Percentiles rank a stretch among this genome's conserved stretches.
phyloP scores from a whole-genome alignment of 208 protist species.

The Naegleria lovaniensis region DNA sequence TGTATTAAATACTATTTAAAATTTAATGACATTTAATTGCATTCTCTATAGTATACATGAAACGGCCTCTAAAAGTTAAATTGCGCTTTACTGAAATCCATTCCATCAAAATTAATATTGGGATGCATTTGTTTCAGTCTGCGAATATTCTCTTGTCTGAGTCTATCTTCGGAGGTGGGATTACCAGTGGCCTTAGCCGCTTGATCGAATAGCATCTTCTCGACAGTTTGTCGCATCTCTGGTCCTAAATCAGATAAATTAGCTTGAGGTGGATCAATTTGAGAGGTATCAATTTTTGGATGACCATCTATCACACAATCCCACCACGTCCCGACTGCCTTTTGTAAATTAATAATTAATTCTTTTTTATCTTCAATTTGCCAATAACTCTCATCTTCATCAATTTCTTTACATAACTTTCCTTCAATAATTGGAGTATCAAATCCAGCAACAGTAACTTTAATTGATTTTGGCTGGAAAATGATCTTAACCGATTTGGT shows the following conservation, averaged over 20 bases:
- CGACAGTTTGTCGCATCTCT: slow-evolving; percentile 81
- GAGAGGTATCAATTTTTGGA: slow-evolving; percentile 78
- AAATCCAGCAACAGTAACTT: not conserved
- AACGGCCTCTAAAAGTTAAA: not conserved
- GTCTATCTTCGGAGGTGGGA: not conserved
- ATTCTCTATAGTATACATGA: not conserved
- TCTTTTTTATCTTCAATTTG: slow-evolving; percentile 15
- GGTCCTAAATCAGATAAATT: slow-evolving; percentile 84
- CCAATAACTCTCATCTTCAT: slow-evolving; percentile 5
- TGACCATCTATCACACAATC: slow-evolving; percentile 33
- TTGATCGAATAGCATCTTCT: slow-evolving; percentile 93
- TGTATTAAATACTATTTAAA: not conserved
- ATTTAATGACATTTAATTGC: not conserved
- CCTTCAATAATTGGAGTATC: slow-evolving; percentile 1
- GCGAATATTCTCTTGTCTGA: slow-evolving; percentile 6
- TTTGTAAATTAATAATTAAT: not conserved
- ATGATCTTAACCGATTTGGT: not conserved
- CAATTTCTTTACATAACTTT: not conserved
- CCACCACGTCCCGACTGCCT: not conserved
- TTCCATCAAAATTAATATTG: not conserved
- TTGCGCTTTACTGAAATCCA: slow-evolving; percentile 9
- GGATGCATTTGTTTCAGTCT: slow-evolving; percentile 22
- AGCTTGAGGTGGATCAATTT: slow-evolving; percentile 83
- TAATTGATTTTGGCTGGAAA: not conserved
- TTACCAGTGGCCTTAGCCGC: slow-evolving; percentile 57